Percentiles rank a stretch among this genome's conserved stretches.
phyloP scores from a whole-genome alignment of 176 grass and related monocot genomes.

The Paspalum vaginatum region DNA sequence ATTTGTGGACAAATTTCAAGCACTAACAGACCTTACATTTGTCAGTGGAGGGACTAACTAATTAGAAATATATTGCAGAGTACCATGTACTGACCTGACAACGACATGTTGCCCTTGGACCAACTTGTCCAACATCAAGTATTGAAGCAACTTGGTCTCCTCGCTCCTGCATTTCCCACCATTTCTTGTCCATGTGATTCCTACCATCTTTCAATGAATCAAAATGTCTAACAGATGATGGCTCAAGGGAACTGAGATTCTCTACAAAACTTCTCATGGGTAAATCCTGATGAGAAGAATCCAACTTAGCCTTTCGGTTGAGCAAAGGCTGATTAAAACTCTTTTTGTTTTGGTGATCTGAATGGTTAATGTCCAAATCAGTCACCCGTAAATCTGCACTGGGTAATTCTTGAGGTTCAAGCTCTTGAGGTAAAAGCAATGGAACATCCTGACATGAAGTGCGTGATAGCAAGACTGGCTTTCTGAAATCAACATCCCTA shows the following conservation, averaged over 20 bases:
- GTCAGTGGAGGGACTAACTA: background rate
- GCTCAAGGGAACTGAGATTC: conserved; percentile 54
- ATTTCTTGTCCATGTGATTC: conserved; percentile 71
- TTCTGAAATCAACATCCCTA: conserved; percentile 43
- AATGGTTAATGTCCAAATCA: conserved; percentile 53
- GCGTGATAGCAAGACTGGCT: conserved; percentile 42
- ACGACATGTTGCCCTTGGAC: conserved; percentile 72
- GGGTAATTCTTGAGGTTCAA: conserved; percentile 61
- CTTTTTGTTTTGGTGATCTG: conserved; percentile 53
- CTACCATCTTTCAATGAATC: conserved; percentile 45
- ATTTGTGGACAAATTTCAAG: too few relatives aligned
- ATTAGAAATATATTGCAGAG: conserved; percentile 9
- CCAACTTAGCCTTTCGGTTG: conserved; percentile 72
- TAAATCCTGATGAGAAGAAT: conserved; percentile 80
- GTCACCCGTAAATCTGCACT: conserved; percentile 53
- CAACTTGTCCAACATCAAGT: conserved; percentile 84
- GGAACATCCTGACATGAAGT: conserved; percentile 71
- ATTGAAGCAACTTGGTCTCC: conserved; percentile 75
- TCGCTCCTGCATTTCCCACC: conserved; percentile 97
- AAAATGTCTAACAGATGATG: conserved; percentile 51
- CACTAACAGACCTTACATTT: too few relatives aligned
- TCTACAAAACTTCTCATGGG: conserved; percentile 96
- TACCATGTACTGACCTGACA: conserved; percentile 78
- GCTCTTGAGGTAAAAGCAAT: conserved; percentile 85
- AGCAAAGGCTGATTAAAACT: conserved; percentile 70